phyloP scores from a whole-genome alignment of 306 rosid genomes.

The Clitoria ternatea region DNA sequence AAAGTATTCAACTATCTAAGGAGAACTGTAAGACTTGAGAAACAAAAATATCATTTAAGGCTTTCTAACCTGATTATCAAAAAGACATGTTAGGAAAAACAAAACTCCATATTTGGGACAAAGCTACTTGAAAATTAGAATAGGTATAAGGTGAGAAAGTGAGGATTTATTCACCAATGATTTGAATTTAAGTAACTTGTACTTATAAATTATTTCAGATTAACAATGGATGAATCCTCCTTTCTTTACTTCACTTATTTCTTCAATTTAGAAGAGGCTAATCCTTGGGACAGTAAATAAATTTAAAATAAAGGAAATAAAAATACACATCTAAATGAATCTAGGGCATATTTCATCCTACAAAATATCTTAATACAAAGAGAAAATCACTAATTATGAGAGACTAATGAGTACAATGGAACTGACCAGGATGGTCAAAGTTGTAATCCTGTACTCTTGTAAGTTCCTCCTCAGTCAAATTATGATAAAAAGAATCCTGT shows the following conservation, averaged over 20 bases:
- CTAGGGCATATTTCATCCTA: background rate
- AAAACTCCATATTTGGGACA: background rate
- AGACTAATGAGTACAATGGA: conserved; percentile 17
- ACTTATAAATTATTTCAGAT: too few relatives aligned
- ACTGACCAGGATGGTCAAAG: conserved; percentile 97
- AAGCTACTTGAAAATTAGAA: too few relatives aligned
- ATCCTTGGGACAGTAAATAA: background rate
- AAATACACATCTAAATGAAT: background rate
- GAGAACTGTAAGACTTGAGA: background rate
- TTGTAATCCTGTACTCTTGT: conserved; percentile 84
- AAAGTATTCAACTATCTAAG: background rate
- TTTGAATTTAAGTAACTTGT: too few relatives aligned
- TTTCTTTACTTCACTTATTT: too few relatives aligned
- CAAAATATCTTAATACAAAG: conserved; percentile 4
- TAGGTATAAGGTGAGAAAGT: too few relatives aligned
- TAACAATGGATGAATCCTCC: too few relatives aligned
- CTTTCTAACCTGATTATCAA: background rate
- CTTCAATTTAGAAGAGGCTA: too few relatives aligned
- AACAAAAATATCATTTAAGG: background rate
- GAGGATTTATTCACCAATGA: too few relatives aligned
- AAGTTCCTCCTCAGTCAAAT: conserved; percentile 73
- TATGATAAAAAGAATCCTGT: conserved; percentile 97
- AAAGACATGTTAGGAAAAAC: background rate
- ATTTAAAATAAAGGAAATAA: conserved; percentile 2
- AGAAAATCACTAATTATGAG: background rate